Conservation (phyloP, 805 yeast genomes). For the Yamadazyma laniorum region DNA sequence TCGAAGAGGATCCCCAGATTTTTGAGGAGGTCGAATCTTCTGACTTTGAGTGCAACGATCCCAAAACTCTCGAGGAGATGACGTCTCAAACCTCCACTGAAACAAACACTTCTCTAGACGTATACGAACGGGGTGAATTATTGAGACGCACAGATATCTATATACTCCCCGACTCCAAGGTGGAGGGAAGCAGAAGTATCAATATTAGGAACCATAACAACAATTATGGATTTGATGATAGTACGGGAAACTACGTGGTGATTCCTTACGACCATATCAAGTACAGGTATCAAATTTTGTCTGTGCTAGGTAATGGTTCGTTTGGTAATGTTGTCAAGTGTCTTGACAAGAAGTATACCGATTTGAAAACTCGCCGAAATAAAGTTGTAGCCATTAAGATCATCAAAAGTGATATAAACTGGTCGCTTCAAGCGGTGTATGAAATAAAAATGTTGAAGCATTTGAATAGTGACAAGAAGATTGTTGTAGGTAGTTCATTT, state of each 20-base stretch:
- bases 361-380: slow-evolving; percentile 19
- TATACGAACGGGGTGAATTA: slow-evolving; percentile 63
- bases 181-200: slow-evolving; percentile 17
- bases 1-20: slow-evolving; percentile 26
- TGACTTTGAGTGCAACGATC: slow-evolving; percentile 5
- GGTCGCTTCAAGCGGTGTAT: slow-evolving; percentile 74
- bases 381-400: slow-evolving; percentile 70
- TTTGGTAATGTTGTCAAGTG: slow-evolving; percentile 78
- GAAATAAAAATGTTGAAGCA: slow-evolving; percentile 68
- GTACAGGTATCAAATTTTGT: slow-evolving; percentile 64
- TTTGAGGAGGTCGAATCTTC: slow-evolving; percentile 17
- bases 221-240: slow-evolving; percentile 75
- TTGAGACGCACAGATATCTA: slow-evolving; percentile 48
- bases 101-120: slow-evolving; percentile 29
- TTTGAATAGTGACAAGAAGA: slow-evolving; percentile 25
- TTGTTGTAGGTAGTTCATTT: slow-evolving; percentile 8
- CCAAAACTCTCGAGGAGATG: slow-evolving; percentile 8
- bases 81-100: background rate
- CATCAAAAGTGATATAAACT: slow-evolving; percentile 67
- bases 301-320: slow-evolving; percentile 70
- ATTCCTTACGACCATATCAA: slow-evolving; percentile 67
- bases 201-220: slow-evolving; percentile 38
- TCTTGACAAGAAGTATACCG: slow-evolving; percentile 54
- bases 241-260: slow-evolving; percentile 57
- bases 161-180: slow-evolving; percentile 43